Conservation (phyloP, 129 eudicot species). For the Pseudognaphalium luteoalbum region DNA sequence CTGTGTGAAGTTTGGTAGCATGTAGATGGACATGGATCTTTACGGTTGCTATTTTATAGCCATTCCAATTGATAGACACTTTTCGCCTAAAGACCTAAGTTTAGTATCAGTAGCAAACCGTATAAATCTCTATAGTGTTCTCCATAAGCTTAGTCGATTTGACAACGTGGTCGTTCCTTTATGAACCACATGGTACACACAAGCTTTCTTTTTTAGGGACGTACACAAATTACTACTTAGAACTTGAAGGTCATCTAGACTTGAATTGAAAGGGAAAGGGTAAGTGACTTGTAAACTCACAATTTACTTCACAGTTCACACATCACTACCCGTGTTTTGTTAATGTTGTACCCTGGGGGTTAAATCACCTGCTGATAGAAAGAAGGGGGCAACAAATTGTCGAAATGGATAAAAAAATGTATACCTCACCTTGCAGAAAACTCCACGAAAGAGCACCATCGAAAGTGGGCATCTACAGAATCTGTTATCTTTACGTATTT, state of each 20-base stretch:
- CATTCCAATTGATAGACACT: background rate
- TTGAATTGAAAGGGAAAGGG: background rate
- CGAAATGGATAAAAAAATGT: slow-evolving; percentile 20
- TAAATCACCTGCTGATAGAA: background rate
- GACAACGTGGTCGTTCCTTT: background rate
- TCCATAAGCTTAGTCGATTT: background rate
- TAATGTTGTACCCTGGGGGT: background rate
- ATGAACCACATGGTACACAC: background rate
- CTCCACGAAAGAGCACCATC: background rate
- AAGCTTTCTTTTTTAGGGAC: background rate
- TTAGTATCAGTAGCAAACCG: background rate
- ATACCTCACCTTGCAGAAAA: too few species aligned
- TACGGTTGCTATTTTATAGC: background rate
- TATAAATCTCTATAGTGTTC: background rate
- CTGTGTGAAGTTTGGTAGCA: slow-evolving; percentile 4
- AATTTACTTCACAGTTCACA: background rate
- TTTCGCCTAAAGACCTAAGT: background rate
- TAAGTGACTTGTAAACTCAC: background rate
- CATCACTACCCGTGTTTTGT: background rate
- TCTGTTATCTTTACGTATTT: slow-evolving; percentile 8
- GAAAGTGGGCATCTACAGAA: slow-evolving; percentile 21
- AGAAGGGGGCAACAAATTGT: slow-evolving; percentile 9
- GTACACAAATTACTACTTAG: too few species aligned
- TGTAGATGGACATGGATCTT: background rate
- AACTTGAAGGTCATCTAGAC: too few species aligned